These are phyloP conservation scores for Taxillus chinensis DNA, from an alignment of 164 flowering plant genomes.

Conservation along the genomic window DNA sequence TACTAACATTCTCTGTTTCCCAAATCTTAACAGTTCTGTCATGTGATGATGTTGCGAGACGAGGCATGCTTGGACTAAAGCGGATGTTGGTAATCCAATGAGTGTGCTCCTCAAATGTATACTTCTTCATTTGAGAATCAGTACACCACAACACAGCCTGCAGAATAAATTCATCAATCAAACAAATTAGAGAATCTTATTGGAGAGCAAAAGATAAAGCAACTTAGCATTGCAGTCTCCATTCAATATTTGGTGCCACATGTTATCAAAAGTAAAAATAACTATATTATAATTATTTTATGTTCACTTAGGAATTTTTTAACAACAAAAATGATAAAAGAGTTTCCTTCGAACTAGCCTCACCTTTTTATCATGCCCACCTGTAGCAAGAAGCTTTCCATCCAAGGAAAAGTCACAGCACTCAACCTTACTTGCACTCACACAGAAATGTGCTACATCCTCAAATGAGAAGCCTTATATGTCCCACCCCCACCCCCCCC, in stretches of 20 bases:
- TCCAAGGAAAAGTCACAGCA: constrained; percentile 42
- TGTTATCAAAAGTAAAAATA: no score
- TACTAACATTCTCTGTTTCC: constrained; percentile 76
- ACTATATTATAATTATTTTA: no score
- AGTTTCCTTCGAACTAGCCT: not conserved
- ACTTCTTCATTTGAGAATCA: constrained; percentile 36
- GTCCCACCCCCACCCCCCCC: not conserved
- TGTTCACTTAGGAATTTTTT: no score
- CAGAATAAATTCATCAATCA: constrained; percentile 12
- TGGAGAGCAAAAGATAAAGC: no score
- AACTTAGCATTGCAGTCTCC: no score
- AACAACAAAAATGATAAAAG: no score
- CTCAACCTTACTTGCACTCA: constrained; percentile 25
- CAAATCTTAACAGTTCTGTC: constrained; percentile 81
- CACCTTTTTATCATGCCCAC: constrained; percentile 42
- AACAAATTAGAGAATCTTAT: not conserved
- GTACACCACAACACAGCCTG: constrained; percentile 76
- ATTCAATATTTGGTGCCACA: no score
- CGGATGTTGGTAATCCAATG: constrained; percentile 68
- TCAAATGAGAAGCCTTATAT: constrained; percentile 25
- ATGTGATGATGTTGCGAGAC: constrained; percentile 78
- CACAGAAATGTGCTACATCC: constrained; percentile 21
- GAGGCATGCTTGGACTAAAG: constrained; percentile 62
- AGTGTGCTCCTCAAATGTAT: constrained; percentile 66
- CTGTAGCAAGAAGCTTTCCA: constrained; percentile 43